phyloP scores from a whole-genome alignment of 2,329 filamentous ascomycete species.

The Paradendryphiella salina region DNA sequence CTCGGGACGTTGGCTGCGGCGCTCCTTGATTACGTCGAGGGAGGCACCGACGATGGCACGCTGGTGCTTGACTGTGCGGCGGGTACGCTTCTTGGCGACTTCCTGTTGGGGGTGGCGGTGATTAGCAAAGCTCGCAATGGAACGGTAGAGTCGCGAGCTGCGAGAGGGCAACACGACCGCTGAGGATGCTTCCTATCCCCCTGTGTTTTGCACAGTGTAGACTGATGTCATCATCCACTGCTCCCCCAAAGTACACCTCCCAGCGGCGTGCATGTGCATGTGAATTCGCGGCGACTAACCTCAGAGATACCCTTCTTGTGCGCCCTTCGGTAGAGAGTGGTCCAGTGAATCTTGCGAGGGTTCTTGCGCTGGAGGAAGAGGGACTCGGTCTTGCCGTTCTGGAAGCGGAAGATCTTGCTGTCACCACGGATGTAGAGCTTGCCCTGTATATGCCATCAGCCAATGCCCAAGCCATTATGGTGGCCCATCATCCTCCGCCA shows the following conservation, averaged over 20 bases:
- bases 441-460: constrained; percentile 65
- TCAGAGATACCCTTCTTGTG: constrained; percentile 99
- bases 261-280: constrained; percentile 1
- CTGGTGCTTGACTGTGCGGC: constrained; percentile 97
- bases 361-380: constrained; percentile 99
- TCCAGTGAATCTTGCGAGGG: constrained; percentile 99
- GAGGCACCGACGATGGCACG: constrained; percentile 98
- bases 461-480: constrained; percentile 17
- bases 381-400: constrained; percentile 99
- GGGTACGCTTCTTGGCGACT: constrained; percentile 99
- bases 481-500: constrained; percentile 17
- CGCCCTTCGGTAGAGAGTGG: constrained; percentile 94
- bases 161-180: not conserved
- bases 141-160: not conserved
- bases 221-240: constrained; percentile 29
- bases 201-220: constrained; percentile 7
- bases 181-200: not conserved
- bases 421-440: constrained; percentile 99
- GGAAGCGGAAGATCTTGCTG: constrained; percentile 99
- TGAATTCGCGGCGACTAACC: constrained; percentile 61
- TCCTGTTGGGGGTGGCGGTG: constrained; percentile 64
- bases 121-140: constrained; percentile 22
- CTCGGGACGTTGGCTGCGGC: constrained; percentile 91
- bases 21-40: constrained; percentile 99
- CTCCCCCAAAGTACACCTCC: constrained; percentile 7